Conservation (phyloP, 2,329 filamentous ascomycete genomes). For the Fusarium goolgardi region DNA sequence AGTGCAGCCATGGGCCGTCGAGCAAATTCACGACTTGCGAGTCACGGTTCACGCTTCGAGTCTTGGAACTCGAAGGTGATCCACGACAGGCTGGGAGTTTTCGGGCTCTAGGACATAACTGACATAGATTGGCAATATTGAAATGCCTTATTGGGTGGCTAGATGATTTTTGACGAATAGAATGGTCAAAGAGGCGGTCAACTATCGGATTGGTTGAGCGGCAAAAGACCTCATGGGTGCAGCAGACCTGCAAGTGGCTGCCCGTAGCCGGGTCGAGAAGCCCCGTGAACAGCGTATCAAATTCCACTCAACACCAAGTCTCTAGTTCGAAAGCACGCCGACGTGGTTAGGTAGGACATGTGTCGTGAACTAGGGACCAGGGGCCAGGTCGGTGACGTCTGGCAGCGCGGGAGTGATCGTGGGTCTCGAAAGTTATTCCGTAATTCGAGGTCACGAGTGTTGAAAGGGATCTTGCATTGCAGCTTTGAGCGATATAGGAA, state of each 20-base stretch:
- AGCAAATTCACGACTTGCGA: conserved; percentile 39
- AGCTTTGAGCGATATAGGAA: conserved; percentile 11
- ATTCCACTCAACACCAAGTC: conserved; percentile 24
- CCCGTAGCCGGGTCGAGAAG: conserved; percentile 39
- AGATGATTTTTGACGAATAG: conserved; percentile 37
- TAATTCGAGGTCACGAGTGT: conserved; percentile 39
- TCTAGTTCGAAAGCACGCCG: conserved; percentile 33
- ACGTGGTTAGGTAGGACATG: conserved; percentile 36
- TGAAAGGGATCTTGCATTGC: conserved; percentile 21
- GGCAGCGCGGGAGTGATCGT: conserved; percentile 37
- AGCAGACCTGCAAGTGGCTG: conserved; percentile 39
- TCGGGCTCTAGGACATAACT: conserved; percentile 29
- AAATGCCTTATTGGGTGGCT: conserved; percentile 26
- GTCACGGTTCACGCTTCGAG: conserved; percentile 39
- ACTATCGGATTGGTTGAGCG: conserved; percentile 41
- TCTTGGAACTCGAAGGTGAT: conserved; percentile 19
- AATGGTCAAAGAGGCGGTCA: conserved; percentile 44
- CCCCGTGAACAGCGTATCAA: conserved; percentile 32
- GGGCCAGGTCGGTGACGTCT: conserved; percentile 40
- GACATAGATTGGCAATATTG: conserved; percentile 25
- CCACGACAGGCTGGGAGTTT: conserved; percentile 27
- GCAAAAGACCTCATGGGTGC: conserved; percentile 34
- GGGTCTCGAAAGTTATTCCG: conserved; percentile 20
- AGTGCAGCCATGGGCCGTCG: conserved; percentile 40
- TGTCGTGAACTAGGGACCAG: conserved; percentile 24